phyloP scores from a whole-genome alignment of 257 asterid genomes.

The Solanum commersonii region DNA sequence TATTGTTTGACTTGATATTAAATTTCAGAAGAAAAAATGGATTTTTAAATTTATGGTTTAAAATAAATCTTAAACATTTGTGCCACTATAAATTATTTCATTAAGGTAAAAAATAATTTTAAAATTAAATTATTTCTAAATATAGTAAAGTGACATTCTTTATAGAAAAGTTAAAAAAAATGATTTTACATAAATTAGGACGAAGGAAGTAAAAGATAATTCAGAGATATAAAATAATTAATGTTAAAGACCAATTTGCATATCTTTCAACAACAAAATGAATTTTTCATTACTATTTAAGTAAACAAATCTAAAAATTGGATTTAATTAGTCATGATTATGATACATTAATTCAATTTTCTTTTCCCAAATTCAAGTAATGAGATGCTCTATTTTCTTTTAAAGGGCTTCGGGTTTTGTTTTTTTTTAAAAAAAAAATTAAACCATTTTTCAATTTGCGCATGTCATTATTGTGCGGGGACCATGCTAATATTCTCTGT shows the following conservation, averaged over 20 bases:
- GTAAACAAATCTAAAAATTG: background rate
- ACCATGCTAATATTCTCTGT: no score
- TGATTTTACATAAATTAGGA: no score
- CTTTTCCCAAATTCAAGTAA: background rate
- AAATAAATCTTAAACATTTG: background rate
- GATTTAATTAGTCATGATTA: background rate
- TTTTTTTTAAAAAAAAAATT: no score
- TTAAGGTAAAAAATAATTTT: background rate
- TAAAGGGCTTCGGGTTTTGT: background rate
- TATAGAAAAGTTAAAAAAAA: no score
- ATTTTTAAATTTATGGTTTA: no score
- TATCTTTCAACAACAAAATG: background rate
- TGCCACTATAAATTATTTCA: background rate
- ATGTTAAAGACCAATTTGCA: background rate
- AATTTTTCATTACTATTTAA: background rate
- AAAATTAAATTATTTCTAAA: no score
- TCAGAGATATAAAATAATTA: background rate
- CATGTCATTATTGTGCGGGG: fast-evolving
- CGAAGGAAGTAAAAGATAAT: background rate
- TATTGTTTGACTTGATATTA: background rate
- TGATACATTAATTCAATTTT: background rate
- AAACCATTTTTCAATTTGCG: background rate
- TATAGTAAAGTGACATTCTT: no score
- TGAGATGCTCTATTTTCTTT: background rate
- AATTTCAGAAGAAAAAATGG: background rate